Evolutionary conservation across 345 rosid species (phyloP), one percentile per base, ranked within the genome.

Genomic region (Dipteronia dyeriana): DNA sequence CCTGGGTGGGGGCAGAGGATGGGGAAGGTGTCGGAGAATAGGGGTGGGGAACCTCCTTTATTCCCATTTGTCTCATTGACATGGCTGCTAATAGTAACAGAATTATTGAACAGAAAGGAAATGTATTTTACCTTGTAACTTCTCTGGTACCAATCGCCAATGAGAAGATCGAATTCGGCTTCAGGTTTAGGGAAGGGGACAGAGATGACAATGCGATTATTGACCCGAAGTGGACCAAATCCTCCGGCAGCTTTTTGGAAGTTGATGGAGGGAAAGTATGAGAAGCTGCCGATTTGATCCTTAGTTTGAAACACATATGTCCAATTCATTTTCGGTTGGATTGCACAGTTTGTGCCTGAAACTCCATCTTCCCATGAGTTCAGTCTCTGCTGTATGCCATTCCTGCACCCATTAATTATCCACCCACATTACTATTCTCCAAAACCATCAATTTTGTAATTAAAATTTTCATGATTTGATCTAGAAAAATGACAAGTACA

Each of bases 341-440:
- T 90, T 11, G 97, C 92, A 75, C 97, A 92, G 72, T 87, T 92
- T 23, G 97, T 89, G 31, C 94, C 97, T 14, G 84, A 78, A 29
- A 90, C 92, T 66, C 96, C 97, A 59, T 94, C 97, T 75, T 91
- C 91, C 98, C 98, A 92, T 45, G 94, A 91, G 80, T 94, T 91
- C 45, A 84, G 86, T 74, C 97, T 81, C 72, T 88, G 84, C 76
- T 84, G 87, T 82, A 92, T 81, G 59, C 93, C 97, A 78, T 88
- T 94, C 96, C 97, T 91, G 75, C 80, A 78, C 70, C 72, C 76
- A 4, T 63, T 39, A n/a, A n/a, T n/a, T n/a, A 5, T 16, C 34
- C 49, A 43, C 16, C 22, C 22, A 13, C 66, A 57, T n/a, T 19
- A 56, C 23, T 56, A 56, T 41, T 41, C 34, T 31, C 34, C 34